A percentile compares a stretch with the other conserved stretches of the same genome.
Evolutionary conservation across 2,329 filamentous ascomycete genomes (phyloP).

Genomic region (Ophiostoma triangulosporum): DNA sequence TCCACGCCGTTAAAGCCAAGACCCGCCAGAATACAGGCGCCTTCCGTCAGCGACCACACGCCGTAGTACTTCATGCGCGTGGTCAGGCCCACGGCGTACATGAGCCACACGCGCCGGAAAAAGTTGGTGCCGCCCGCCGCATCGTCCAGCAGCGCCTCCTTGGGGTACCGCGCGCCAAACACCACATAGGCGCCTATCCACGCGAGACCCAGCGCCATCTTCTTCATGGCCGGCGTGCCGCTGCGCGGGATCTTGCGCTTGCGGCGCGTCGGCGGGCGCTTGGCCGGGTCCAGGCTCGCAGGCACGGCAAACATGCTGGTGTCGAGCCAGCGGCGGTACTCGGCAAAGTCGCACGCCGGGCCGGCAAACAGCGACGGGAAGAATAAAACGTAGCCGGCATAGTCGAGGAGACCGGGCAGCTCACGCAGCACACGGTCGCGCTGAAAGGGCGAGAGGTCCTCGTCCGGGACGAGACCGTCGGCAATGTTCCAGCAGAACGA

Average conservation of each 20-base stretch:
- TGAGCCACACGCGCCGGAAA: conserved; percentile 56
- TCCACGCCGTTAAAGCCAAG: conserved; percentile 92
- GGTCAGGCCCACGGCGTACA: conserved; percentile 75
- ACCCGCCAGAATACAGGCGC: conserved; percentile 83
- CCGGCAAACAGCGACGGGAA: conserved; percentile 85
- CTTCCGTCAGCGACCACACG: conserved; percentile 87
- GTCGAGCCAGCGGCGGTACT: conserved; percentile 86
- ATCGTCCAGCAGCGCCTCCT: conserved; percentile 40
- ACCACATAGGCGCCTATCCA: conserved; percentile 74
- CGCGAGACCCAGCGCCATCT: conserved; percentile 55
- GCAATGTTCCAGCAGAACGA: conserved; percentile 98
- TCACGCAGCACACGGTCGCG: conserved; percentile 64
- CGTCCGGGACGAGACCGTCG: conserved; percentile 68
- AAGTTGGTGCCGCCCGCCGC: conserved; percentile 54
- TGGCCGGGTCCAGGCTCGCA: conserved; percentile 65
- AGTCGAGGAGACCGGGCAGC: conserved; percentile 68
- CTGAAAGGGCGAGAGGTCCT: conserved; percentile 75
- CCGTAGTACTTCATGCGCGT: conserved; percentile 90
- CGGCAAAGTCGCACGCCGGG: conserved; percentile 85
- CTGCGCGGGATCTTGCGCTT: conserved; percentile 88
- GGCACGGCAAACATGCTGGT: conserved; percentile 89
- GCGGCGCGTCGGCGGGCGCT: conserved; percentile 74
- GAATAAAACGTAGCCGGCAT: conserved; percentile 82
- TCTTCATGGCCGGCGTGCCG: conserved; percentile 68
- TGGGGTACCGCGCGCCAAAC: conserved; percentile 33